Evolutionary conservation across 345 rosid species (phyloP), one percentile per base, ranked within the genome.

Genomic region (Arabidopsis arenosa): DNA sequence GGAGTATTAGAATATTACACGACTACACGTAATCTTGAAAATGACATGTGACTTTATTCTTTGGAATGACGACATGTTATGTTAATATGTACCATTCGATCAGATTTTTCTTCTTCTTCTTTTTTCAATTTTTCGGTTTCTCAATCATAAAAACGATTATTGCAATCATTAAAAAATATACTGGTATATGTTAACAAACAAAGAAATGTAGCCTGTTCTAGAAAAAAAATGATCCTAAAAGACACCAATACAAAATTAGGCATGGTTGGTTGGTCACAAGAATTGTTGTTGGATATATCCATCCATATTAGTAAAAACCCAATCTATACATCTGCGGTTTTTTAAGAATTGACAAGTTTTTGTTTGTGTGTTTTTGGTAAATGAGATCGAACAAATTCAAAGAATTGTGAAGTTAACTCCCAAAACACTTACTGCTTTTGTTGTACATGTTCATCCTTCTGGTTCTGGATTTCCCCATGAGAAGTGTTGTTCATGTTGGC

Each of bases 341-440:
- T 2, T 5, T 8, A 17, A 59, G 43, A 35, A 7, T n/a, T 5
- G n/a, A 44, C 0, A 74, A 37, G 6, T 9, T 68, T n/a, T 5
- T 18, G 5, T 13, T 21, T 18, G 12, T 18, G 12, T 3, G 47
- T 18, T 36, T 13, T 63, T 51, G 43, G 41, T 57, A 36, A 35
- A 63, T 14, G 18, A 70, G 63, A 52, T 70, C 39, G 7, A 55
- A 68, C 17, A 76, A 47, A 28, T 36, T 56, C 17, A 77, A 70
- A 71, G 72, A 70, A 57, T 64, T 13, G 43, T 63, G 6, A 44
- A 63, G 37, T 15, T 33, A 14, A 56, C 3, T 59, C 36, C 44
- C 37, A 37, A 54, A 55, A 48, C 54, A 75, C 80, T 82, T 84
- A 86, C 90, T 84, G 80, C 80, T 66, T 84, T 74, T 80, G 76